Evolutionary conservation across 306 rosid species (phyloP).

Genomic region (Pyrus communis): DNA sequence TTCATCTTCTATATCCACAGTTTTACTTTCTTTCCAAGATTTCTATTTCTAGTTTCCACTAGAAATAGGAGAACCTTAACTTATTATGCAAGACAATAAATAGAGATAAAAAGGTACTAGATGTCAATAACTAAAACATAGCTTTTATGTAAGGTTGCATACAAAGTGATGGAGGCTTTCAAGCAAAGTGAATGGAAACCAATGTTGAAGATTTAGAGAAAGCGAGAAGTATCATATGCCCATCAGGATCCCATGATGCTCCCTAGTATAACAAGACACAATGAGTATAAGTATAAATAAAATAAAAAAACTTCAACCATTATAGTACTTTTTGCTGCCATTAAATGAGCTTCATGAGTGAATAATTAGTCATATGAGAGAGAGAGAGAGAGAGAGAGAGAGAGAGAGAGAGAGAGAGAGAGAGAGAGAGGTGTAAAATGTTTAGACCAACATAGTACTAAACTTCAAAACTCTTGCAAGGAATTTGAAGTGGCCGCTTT

Average conservation of each 20-base stretch:
- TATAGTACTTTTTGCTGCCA: background rate
- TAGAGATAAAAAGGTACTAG: background rate
- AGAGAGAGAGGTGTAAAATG: background rate
- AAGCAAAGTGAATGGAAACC: conserved; percentile 93
- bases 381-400: too few relatives aligned
- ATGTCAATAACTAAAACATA: conserved; percentile 6
- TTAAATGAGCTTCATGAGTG: background rate
- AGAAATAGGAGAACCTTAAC: background rate
- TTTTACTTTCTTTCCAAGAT: background rate
- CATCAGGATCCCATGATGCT: conserved; percentile 97
- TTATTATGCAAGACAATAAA: background rate
- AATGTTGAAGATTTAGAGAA: conserved; percentile 76
- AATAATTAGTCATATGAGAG: background rate
- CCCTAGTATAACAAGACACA: conserved; percentile 46
- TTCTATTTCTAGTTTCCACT: background rate
- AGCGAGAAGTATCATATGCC: conserved; percentile 80
- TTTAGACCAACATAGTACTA: background rate
- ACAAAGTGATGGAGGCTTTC: conserved; percentile 96
- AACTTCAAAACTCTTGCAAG: background rate
- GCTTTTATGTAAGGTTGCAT: conserved; percentile 8
- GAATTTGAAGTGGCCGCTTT: background rate
- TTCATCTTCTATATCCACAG: background rate
- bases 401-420: too few relatives aligned
- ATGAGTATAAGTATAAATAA: background rate
- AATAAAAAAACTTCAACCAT: background rate